Evolutionary conservation across 345 rosid genomes (phyloP).

Genomic region (Adansonia digitata): DNA sequence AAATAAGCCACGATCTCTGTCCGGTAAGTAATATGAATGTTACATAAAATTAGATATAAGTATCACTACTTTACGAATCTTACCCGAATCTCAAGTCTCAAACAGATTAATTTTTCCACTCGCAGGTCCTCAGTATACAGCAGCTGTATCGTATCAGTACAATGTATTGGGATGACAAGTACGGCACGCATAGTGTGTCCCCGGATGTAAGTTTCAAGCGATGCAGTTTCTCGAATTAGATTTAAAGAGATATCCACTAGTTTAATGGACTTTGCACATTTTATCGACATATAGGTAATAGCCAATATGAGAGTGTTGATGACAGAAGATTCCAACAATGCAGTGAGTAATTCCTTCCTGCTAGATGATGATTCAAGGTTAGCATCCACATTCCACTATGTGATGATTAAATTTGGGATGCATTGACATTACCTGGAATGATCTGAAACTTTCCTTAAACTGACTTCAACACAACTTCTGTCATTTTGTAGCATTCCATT

Average conservation of each 20-base stretch:
- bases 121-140: slow-evolving; percentile 83
- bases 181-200: slow-evolving; percentile 85
- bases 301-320: slow-evolving; percentile 85
- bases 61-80: neutral
- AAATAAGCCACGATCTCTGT: slow-evolving; percentile 89
- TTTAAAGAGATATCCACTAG: neutral
- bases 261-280: neutral
- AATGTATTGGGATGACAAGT: slow-evolving; percentile 98
- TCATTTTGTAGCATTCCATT: slow-evolving; percentile 77
- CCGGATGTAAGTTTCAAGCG: slow-evolving; percentile 58
- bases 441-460: slow-evolving; percentile 1
- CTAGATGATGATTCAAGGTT: slow-evolving; percentile 94
- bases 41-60: neutral
- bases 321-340: slow-evolving; percentile 97
- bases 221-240: slow-evolving; percentile 18
- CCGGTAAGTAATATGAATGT: slow-evolving; percentile 48
- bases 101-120: neutral
- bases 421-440: neutral
- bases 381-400: neutral
- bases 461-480: neutral
- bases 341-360: slow-evolving; percentile 88
- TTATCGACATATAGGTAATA: slow-evolving; percentile 48
- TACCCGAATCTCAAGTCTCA: neutral
- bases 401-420: slow-evolving; percentile 10
- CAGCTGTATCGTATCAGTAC: slow-evolving; percentile 87